A percentile compares a stretch with the other conserved stretches of the same genome.
Evolutionary conservation across 352 stramenopile genomes (phyloP).

Genomic region (Thraustochytrium striatum): DNA sequence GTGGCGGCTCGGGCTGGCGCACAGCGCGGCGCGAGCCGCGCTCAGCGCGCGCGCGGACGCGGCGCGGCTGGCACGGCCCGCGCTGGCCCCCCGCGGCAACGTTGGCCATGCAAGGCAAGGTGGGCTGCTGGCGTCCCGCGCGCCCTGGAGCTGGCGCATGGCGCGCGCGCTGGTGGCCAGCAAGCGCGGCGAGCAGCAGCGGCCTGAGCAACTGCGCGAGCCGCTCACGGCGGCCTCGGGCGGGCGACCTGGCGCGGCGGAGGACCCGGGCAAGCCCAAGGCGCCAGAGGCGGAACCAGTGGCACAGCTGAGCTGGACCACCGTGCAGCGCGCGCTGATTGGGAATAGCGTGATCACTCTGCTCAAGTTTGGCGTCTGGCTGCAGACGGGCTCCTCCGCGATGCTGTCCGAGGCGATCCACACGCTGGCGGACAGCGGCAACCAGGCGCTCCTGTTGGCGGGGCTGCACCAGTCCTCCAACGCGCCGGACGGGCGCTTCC

Average conservation of each 20-base stretch:
- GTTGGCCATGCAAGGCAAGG: no score
- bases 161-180: no score
- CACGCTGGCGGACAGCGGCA: conserved; percentile 91
- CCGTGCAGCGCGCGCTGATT: conserved; percentile 69
- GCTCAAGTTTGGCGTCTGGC: conserved; percentile 78
- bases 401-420: conserved; percentile 97
- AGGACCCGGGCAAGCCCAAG: not conserved
- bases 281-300: no score
- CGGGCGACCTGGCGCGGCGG: not conserved
- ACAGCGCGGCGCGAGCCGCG: no score
- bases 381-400: conserved; percentile 85
- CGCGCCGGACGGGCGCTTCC: conserved; percentile 85
- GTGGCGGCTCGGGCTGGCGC: not conserved
- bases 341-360: conserved; percentile 89
- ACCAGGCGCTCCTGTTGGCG: conserved; percentile 85
- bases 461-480: conserved; percentile 72
- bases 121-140: not conserved
- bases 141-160: no score
- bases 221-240: not conserved
- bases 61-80: no score
- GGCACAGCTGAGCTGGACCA: conserved; percentile 37
- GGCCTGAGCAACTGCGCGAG: not conserved
- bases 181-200: not conserved
- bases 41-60: not conserved
- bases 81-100: no score